Evolutionary conservation across 805 yeast species (phyloP).

Genomic region (Myxozyma neotropica): DNA sequence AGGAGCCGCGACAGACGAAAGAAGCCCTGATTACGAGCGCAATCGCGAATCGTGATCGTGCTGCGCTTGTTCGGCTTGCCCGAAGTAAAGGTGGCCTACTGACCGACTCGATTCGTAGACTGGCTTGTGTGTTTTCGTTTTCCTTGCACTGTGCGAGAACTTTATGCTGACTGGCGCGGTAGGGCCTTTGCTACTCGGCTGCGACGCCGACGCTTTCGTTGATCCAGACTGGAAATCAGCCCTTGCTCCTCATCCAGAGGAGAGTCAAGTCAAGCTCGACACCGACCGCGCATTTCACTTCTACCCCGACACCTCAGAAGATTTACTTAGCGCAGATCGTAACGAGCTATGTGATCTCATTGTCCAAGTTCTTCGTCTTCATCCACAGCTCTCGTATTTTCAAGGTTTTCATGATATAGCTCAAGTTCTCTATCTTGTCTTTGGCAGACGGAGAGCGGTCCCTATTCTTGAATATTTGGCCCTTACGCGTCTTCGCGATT

Average conservation of each 20-base stretch:
- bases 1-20: constrained; percentile 5
- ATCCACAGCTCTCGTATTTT: constrained; percentile 72
- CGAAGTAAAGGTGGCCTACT: constrained; percentile 27
- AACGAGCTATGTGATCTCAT: constrained; percentile 51
- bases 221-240: constrained; percentile 17
- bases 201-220: constrained; percentile 18
- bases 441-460: constrained; percentile 42
- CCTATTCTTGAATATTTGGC: constrained; percentile 59
- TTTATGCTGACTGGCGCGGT: too few relatives aligned
- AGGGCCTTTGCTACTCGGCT: constrained; percentile 30
- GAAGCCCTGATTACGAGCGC: constrained; percentile 21
- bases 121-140: constrained; percentile 14
- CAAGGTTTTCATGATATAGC: constrained; percentile 94
- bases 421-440: constrained; percentile 61
- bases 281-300: constrained; percentile 44
- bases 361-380: constrained; percentile 56
- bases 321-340: constrained; percentile 43
- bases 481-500: constrained; percentile 72
- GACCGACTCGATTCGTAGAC: constrained; percentile 17
- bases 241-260: constrained; percentile 65
- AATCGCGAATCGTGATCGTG: constrained; percentile 10
- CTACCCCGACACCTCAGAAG: constrained; percentile 5
- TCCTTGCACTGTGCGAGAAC: too few relatives aligned
- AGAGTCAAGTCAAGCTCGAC: constrained; percentile 77
- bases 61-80: constrained; percentile 21